Conservation (phyloP, 306 rosid species). For the Ochetophila trinervis region DNA sequence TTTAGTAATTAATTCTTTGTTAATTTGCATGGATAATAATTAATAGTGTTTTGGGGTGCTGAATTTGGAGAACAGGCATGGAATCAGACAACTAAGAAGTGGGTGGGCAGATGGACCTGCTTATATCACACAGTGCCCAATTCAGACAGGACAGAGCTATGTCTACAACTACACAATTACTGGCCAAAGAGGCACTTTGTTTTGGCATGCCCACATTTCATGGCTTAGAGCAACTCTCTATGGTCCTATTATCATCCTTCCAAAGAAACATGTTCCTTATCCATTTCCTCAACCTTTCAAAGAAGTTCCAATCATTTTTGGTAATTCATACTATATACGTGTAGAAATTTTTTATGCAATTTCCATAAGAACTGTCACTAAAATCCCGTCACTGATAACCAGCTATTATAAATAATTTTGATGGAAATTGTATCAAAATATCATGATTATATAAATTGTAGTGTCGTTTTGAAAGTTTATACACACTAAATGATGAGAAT, state of each 20-base stretch:
- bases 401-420: too few relatives aligned
- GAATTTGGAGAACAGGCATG: constrained; percentile 44
- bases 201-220: constrained; percentile 80
- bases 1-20: too few relatives aligned
- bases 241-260: constrained; percentile 73
- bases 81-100: constrained; percentile 53
- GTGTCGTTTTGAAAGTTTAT: background rate
- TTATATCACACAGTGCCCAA: constrained; percentile 72
- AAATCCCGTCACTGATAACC: too few relatives aligned
- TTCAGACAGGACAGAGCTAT: constrained; percentile 53
- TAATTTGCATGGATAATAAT: too few relatives aligned
- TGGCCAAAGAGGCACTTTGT: constrained; percentile 69
- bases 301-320: constrained; percentile 61
- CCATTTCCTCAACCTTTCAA: constrained; percentile 64
- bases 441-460: too few relatives aligned
- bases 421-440: too few relatives aligned
- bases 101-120: constrained; percentile 86
- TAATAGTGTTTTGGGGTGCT: too few relatives aligned
- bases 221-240: constrained; percentile 65
- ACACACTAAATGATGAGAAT: background rate
- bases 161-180: constrained; percentile 57
- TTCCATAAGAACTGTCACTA: too few relatives aligned
- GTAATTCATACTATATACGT: constrained; percentile 24
- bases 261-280: constrained; percentile 53
- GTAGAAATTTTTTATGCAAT: too few relatives aligned